These are phyloP conservation scores for Phytophthora kernoviae DNA, from an alignment of 352 stramenopile species.

Conservation along the genomic window DNA sequence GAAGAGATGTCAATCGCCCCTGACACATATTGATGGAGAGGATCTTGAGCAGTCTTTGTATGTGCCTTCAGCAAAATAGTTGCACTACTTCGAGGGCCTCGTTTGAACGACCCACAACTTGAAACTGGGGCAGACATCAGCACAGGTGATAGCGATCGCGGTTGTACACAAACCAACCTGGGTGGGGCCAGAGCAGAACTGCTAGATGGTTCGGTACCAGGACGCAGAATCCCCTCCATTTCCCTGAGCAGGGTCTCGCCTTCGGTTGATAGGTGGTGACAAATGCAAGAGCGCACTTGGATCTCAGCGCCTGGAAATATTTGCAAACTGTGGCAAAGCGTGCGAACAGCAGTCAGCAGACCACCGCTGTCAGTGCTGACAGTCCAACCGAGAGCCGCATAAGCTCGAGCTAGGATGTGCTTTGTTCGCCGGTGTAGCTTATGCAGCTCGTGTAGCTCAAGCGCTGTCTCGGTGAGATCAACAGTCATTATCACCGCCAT, in stretches of 20 bases:
- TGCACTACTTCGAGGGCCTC: too few relatives aligned
- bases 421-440: constrained; percentile 6
- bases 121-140: background rate
- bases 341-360: background rate
- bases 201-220: background rate
- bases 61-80: too few relatives aligned
- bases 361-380: too few relatives aligned
- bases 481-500: constrained; percentile 2
- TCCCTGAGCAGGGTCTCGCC: background rate
- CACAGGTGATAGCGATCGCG: background rate
- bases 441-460: constrained; percentile 10
- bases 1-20: background rate
- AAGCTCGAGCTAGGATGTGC: constrained; percentile 2
- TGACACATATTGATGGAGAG: too few relatives aligned
- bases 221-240: background rate
- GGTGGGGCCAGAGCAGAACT: too few relatives aligned
- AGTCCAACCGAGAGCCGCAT: background rate
- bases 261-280: constrained; percentile 7
- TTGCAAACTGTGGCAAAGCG: constrained; percentile 1
- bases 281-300: constrained; percentile 18
- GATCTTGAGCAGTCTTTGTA: too few relatives aligned
- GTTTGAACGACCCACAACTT: too few relatives aligned
- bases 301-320: background rate
- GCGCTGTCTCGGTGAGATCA: constrained; percentile 11
- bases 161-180: background rate